phyloP scores from a whole-genome alignment of 345 rosid genomes.

The Raphanus sativus region DNA sequence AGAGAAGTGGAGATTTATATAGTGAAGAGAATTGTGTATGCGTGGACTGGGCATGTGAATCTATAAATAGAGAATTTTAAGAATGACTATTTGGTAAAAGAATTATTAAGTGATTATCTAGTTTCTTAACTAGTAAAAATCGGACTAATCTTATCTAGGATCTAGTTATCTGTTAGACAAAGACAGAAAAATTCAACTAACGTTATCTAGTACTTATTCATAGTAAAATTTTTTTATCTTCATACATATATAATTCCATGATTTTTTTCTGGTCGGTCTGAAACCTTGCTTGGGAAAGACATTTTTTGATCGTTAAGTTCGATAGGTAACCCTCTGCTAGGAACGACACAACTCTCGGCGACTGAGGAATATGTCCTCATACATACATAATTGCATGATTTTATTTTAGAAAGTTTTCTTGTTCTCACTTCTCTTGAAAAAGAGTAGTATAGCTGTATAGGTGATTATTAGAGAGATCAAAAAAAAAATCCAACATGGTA shows the following conservation, averaged over 20 bases:
- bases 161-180: not conserved
- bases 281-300: not conserved
- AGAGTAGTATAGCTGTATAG: not conserved
- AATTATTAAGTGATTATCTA: not conserved
- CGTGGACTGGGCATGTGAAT: not conserved
- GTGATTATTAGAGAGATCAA: not conserved
- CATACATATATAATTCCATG: not conserved
- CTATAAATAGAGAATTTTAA: not conserved
- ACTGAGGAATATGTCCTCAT: not conserved
- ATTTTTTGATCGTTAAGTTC: not conserved
- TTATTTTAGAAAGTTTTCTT: not conserved
- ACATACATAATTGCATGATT: not conserved
- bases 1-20: not conserved
- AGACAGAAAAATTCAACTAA: not conserved
- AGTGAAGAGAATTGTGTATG: not conserved
- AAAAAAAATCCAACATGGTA: not conserved
- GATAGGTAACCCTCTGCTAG: not conserved
- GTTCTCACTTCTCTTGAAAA: not conserved
- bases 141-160: not conserved
- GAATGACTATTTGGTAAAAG: not conserved
- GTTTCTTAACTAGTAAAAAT: not conserved
- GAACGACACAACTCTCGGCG: not conserved
- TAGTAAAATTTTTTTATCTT: not conserved
- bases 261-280: not conserved
- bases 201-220: not conserved